Evolutionary conservation across 176 grass and related monocot genomes (phyloP).

Genomic region (Leersia perrieri): DNA sequence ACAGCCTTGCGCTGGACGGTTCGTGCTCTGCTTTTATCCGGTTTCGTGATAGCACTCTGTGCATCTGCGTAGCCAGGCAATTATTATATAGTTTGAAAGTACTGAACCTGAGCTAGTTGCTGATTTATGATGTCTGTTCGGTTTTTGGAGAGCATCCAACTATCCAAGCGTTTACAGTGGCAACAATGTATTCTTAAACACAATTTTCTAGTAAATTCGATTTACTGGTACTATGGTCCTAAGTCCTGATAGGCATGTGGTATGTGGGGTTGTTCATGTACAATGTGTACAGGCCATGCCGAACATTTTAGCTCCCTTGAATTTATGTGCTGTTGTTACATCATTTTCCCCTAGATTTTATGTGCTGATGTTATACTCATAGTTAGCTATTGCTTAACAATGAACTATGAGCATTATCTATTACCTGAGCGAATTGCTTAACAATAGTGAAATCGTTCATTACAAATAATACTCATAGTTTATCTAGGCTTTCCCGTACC

Average conservation of each 20-base stretch:
- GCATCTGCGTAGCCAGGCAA: neutral
- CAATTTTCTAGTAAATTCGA: neutral
- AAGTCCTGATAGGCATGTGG: neutral
- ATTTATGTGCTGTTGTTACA: neutral
- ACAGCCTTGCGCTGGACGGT: slow-evolving; percentile 88
- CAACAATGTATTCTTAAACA: too few species aligned
- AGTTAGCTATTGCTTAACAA: too few species aligned
- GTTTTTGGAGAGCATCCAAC: neutral
- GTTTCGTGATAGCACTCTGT: neutral
- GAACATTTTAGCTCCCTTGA: neutral
- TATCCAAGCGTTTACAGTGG: too few species aligned
- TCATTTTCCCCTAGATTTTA: too few species aligned
- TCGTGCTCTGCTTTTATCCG: neutral
- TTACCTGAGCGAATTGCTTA: neutral
- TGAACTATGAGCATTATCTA: too few species aligned
- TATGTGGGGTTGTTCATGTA: neutral
- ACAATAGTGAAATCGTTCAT: neutral
- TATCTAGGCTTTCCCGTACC: neutral
- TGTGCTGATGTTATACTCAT: too few species aligned
- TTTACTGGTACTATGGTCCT: neutral
- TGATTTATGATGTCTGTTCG: neutral
- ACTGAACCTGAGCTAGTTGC: neutral
- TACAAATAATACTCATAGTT: neutral
- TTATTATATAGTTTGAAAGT: neutral
- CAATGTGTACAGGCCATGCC: neutral